Percentiles rank a stretch among this genome's conserved stretches.
These are phyloP conservation scores for Metarhizium humberi DNA, from an alignment of 2,329 filamentous ascomycete species.

Conservation along the genomic window DNA sequence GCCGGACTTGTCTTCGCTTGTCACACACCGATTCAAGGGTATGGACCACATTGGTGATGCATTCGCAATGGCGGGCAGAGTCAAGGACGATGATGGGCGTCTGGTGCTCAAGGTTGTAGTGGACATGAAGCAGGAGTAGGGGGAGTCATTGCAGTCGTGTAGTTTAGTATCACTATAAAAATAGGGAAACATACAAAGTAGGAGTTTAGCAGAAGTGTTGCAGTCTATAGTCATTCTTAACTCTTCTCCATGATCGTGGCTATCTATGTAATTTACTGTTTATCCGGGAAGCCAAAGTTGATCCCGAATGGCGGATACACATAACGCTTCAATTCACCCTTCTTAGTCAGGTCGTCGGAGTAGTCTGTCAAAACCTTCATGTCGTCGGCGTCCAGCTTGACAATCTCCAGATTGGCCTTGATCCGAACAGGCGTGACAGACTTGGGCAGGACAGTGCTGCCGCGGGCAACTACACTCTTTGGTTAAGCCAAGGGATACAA, in stretches of 20 bases:
- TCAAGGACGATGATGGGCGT: conserved; percentile 59
- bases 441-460: conserved; percentile 64
- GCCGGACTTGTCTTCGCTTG: conserved; percentile 56
- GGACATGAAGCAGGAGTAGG: conserved; percentile 26
- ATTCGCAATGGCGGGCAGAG: conserved; percentile 63
- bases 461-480: conserved; percentile 48
- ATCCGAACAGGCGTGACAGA: conserved; percentile 61
- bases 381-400: conserved; percentile 57
- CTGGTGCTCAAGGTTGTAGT: conserved; percentile 69
- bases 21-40: conserved; percentile 62
- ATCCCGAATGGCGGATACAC: conserved; percentile 62
- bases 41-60: conserved; percentile 54
- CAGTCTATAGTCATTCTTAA: not conserved
- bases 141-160: not conserved
- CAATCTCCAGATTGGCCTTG: conserved; percentile 58
- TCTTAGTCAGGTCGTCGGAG: conserved; percentile 37
- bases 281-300: conserved; percentile 66
- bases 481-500: too few relatives aligned
- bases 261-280: conserved; percentile 23
- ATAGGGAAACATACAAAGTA: not conserved
- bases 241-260: too few relatives aligned
- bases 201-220: not conserved
- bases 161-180: not conserved
- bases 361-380: conserved; percentile 48
- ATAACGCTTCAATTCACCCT: conserved; percentile 48